Evolutionary conservation across 805 yeast species (phyloP).

Genomic region (Wickerhamomyces bovis): DNA sequence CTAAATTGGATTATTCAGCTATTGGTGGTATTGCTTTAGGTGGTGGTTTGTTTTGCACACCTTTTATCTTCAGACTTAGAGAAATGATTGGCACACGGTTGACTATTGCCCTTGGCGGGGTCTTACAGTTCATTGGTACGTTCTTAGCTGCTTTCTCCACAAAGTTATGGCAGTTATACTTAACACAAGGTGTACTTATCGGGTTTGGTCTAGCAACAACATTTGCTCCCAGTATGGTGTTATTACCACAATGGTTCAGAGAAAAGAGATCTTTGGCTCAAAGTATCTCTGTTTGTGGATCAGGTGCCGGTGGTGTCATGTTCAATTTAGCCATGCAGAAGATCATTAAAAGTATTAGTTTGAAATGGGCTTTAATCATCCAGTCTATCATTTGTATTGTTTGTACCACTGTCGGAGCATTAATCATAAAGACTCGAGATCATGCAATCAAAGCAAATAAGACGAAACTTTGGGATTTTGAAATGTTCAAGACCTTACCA

Average conservation of each 20-base stretch:
- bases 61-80: conserved; percentile 41
- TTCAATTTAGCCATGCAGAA: conserved; percentile 27
- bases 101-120: conserved; percentile 43
- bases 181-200: conserved; percentile 60
- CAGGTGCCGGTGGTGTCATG: conserved; percentile 38
- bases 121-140: conserved; percentile 34
- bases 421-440: conserved; percentile 32
- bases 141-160: conserved; percentile 46
- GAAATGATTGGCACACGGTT: conserved; percentile 37
- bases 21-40: conserved; percentile 62
- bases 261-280: conserved; percentile 46
- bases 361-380: conserved; percentile 29
- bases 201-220: conserved; percentile 41
- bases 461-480: conserved; percentile 36
- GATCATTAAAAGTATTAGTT: conserved; percentile 24
- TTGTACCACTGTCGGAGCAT: conserved; percentile 27
- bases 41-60: conserved; percentile 47
- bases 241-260: conserved; percentile 65
- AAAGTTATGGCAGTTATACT: conserved; percentile 54
- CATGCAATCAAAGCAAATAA: conserved; percentile 27
- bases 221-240: conserved; percentile 44
- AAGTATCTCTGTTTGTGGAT: conserved; percentile 32
- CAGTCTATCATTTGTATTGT: conserved; percentile 30
- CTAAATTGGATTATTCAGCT: conserved; percentile 52
- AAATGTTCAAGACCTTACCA: conserved; percentile 34